Conservation (phyloP, 2,329 filamentous ascomycete genomes). For the Pestalotiopsis sp. region DNA sequence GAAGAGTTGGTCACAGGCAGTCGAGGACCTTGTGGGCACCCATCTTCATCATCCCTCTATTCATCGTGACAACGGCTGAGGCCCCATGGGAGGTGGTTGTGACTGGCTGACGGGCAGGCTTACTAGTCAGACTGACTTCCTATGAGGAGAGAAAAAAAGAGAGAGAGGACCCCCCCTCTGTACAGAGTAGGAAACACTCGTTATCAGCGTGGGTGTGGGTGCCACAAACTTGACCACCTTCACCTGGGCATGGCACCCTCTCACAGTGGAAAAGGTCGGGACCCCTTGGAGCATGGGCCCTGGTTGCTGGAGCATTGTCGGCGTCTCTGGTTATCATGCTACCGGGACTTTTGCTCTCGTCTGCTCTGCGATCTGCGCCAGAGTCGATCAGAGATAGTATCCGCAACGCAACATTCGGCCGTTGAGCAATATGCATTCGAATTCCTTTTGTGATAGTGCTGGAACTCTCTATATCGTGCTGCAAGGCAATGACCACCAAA, state of each 20-base stretch:
- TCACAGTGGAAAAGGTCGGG: neutral
- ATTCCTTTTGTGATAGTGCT: too few species aligned
- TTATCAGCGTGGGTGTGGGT: conserved; percentile 8
- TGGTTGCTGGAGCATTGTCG: conserved; percentile 14
- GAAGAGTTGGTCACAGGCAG: neutral
- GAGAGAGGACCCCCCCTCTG: neutral
- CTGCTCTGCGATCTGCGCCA: neutral
- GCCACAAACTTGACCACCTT: too few species aligned
- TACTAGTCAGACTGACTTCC: neutral
- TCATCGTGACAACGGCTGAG: neutral
- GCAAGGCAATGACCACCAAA: neutral
- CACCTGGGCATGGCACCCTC: conserved; percentile 1
- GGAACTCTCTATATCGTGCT: neutral
- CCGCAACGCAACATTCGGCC: neutral
- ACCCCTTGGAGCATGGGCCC: neutral
- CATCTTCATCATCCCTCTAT: neutral
- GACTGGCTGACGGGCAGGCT: neutral
- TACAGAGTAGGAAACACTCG: neutral
- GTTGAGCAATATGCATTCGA: too few species aligned
- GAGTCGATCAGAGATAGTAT: neutral
- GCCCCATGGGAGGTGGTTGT: neutral
- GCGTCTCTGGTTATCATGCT: neutral
- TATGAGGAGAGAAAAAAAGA: neutral
- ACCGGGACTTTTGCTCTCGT: neutral
- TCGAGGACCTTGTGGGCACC: neutral